Percentiles rank a stretch among this genome's conserved stretches.
Conservation (phyloP, 768 basidiomycete species). For the Suillus luteus region DNA sequence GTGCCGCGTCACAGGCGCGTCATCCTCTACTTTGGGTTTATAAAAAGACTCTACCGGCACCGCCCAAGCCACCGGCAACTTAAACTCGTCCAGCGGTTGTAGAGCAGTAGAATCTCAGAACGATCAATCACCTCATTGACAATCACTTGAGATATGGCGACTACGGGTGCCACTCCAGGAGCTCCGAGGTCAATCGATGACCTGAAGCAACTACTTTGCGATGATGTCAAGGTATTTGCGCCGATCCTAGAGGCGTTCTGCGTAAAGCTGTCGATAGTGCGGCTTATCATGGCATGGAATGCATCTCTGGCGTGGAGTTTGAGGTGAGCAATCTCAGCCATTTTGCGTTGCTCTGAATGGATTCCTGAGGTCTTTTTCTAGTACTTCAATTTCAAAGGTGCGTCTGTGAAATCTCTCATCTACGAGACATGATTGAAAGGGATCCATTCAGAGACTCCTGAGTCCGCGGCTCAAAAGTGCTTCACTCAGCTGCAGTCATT, state of each 20-base stretch:
- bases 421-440: constrained; percentile 4
- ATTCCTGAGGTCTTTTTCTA: constrained; percentile 29
- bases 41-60: too few relatives aligned
- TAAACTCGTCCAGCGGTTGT: background rate
- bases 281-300: constrained; percentile 51
- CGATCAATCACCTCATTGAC: background rate
- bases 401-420: background rate
- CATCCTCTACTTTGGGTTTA: too few relatives aligned
- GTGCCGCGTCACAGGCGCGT: too few relatives aligned
- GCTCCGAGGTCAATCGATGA: constrained; percentile 60
- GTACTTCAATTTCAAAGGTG: constrained; percentile 93
- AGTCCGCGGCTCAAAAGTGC: constrained; percentile 73
- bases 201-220: constrained; percentile 50
- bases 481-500: constrained; percentile 75
- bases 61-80: background rate
- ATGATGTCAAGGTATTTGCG: constrained; percentile 83
- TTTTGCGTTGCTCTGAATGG: background rate
- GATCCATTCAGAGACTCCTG: constrained; percentile 68
- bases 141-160: background rate
- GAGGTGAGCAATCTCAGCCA: constrained; percentile 58
- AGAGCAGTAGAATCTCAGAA: background rate
- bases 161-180: constrained; percentile 30
- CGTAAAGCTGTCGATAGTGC: constrained; percentile 30
- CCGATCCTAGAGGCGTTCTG: constrained; percentile 86
- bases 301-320: constrained; percentile 89